Evolutionary conservation across 2,329 filamentous ascomycete species (phyloP), one percentile per base, ranked within the genome.

Genomic region (Exophiala aquamarina): DNA sequence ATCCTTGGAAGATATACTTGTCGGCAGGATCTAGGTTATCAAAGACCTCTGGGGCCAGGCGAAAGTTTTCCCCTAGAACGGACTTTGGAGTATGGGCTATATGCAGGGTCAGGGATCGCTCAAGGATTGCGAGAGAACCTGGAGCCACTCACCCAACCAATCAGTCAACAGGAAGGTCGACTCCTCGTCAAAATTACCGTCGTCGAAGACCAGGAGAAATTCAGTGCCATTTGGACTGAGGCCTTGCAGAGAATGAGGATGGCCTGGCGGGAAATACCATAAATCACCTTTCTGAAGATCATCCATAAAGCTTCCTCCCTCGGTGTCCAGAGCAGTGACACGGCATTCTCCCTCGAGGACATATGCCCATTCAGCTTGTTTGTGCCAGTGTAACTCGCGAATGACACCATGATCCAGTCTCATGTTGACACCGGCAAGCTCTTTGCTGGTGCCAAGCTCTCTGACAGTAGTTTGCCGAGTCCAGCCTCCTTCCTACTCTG

Each of bases 371-470:
- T 90, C 86, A 29, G 84, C 85, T 63, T 88, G 83, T 58, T 86
- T 87, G 71, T 90, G 86, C 86, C 86, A 90, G 62, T 90, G 86
- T 7, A 90, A 73, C 64, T 90, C 86, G 20, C 86, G 83, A 57
- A 87, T 87, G 23, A 84, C 86, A 28, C 85, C 84, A 54, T 80
- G 70, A 31, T 84, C 85, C 2, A 90, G 78, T 9, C 86, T 79
- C 86, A 90, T 90, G 64, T 90, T 88, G 44, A 89, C 86, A 32
- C 83, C 82, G 2, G 86, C 86, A 35, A 90, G 76, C 62, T 89
- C 83, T n/a, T 80, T 77, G 23, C 64, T 66, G 7, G 59, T 61
- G 1, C 63, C 63, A 1, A 68, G 51, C 45, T 68, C 66, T 14
- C 63, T 56, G 44, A 66, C 59, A 3, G 65, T 67, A 1, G 85